Evolutionary conservation across 805 yeast genomes (phyloP), one percentile per base, ranked within the genome.

Genomic region (Starmerella lactis-condensi): DNA sequence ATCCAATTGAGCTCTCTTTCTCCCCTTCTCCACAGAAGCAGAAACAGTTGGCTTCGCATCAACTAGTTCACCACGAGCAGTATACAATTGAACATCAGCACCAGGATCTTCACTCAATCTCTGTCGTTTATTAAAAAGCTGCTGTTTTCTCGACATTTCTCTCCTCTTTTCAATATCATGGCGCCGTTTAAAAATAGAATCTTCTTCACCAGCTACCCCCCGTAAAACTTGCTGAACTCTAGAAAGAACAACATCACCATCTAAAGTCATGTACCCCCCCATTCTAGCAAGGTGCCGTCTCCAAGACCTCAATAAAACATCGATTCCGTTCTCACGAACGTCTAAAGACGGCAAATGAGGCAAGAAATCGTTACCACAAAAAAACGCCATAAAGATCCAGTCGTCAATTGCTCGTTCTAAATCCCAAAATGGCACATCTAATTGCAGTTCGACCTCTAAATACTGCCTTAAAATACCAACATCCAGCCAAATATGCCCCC

Each of bases 301-400:
- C 98, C 98, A 89, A 29, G 85, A 69, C 24, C 63, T 65, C 9
- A 81, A 73, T 32, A 89, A 57, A 16, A 67, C 60, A 48, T 85
- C 94, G 46, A 89, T 76, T 43, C 94, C 83, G 47, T 79, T 78
- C 53, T 89, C 96, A 44, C 98, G 69, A 26, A 89, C 95, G 47
- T 85, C 94, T 33, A 89, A 64, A 19, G 91, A 72, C 4, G 99
- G 96, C 43, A 89, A 59, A 56, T 85, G 96, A 1, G 99, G 99
- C 46, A 89, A 60, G 64, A 89, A 89, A 69, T 89, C 99, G 51
- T 89, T 89, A 54, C 99, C 99, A 41, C 85, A 91, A 50, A 89
- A 89, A 60, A 89, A 89, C 65, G 96, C 85, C 83, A 89, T 75
- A 44, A 89, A 89, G 11, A 89, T 81, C 98, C 98, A 89, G 56